phyloP scores from a whole-genome alignment of 345 rosid genomes.

The Bretschneidera sinensis region DNA sequence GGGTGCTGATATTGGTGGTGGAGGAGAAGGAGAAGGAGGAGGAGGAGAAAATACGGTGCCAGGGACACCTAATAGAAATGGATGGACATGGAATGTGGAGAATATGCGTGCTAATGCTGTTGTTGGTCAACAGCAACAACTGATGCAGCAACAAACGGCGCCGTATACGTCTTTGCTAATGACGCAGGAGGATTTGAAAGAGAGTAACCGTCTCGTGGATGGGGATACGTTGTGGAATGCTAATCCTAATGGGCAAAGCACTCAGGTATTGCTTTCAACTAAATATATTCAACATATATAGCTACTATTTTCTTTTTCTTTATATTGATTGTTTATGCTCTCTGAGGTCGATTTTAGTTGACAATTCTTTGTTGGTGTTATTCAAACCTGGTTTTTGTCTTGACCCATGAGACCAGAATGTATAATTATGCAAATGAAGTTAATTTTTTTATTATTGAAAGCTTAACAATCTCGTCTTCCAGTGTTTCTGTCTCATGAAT shows the following conservation, averaged over 20 bases:
- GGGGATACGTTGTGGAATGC: slow-evolving; percentile 33
- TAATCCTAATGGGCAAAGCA: slow-evolving; percentile 25
- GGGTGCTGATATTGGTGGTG: too few relatives aligned
- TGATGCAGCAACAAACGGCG: slow-evolving; percentile 20
- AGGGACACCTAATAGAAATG: slow-evolving; percentile 24
- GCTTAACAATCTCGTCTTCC: too few relatives aligned
- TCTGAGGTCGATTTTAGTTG: too few relatives aligned
- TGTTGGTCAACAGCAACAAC: slow-evolving; percentile 10
- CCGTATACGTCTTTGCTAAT: slow-evolving; percentile 36
- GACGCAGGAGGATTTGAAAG: slow-evolving; percentile 27
- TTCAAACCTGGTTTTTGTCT: not conserved
- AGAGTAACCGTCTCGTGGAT: slow-evolving; percentile 18
- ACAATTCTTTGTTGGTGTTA: not conserved
- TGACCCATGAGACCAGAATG: too few relatives aligned
- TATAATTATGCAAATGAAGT: too few relatives aligned
- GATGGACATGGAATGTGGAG: slow-evolving; percentile 24
- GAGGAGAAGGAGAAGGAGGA: slow-evolving; percentile 8
- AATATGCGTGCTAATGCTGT: slow-evolving; percentile 14
- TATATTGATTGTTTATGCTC: too few relatives aligned
- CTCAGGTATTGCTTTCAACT: slow-evolving; percentile 53
- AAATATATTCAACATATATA: not conserved
- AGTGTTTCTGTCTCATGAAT: too few relatives aligned
- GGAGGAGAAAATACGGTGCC: slow-evolving; percentile 29
- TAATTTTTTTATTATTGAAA: too few relatives aligned
- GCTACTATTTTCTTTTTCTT: too few relatives aligned